A percentile compares a stretch with the other conserved stretches of the same genome.
Evolutionary conservation across 352 stramenopile genomes (phyloP).

Genomic region (Globisporangium irregulare): DNA sequence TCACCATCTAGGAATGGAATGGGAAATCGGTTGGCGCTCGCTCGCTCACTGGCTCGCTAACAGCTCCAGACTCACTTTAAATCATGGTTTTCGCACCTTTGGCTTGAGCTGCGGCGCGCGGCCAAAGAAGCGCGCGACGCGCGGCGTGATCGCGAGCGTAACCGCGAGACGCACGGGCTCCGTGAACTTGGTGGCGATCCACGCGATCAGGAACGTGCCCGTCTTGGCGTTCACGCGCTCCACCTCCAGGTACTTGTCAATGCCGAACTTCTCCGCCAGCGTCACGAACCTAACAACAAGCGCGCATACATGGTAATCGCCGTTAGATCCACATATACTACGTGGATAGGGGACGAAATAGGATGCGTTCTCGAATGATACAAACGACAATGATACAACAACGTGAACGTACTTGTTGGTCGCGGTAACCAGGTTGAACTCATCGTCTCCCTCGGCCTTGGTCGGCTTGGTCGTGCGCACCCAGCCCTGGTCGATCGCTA

Average conservation of each 20-base stretch:
- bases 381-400: neutral
- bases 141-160: constrained; percentile 75
- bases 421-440: constrained; percentile 75
- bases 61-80: neutral
- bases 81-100: constrained; percentile 23
- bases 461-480: constrained; percentile 49
- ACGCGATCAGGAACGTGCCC: constrained; percentile 77
- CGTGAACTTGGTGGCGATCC: constrained; percentile 87
- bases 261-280: constrained; percentile 61
- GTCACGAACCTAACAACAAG: constrained; percentile 48
- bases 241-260: constrained; percentile 79
- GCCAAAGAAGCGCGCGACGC: constrained; percentile 69
- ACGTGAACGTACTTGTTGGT: constrained; percentile 66
- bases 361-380: neutral
- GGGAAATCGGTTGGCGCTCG: neutral
- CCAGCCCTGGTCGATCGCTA: constrained; percentile 80
- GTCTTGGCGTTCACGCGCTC: constrained; percentile 81
- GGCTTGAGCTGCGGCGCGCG: constrained; percentile 55
- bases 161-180: constrained; percentile 76
- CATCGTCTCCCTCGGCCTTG: constrained; percentile 26
- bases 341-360: neutral
- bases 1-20: neutral
- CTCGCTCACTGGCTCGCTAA: neutral
- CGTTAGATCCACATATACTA: neutral
- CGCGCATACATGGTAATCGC: neutral